Base-by-base conservation (phyloP, 164 flowering plant species). In the Paratinospora sagittata region DNA sequence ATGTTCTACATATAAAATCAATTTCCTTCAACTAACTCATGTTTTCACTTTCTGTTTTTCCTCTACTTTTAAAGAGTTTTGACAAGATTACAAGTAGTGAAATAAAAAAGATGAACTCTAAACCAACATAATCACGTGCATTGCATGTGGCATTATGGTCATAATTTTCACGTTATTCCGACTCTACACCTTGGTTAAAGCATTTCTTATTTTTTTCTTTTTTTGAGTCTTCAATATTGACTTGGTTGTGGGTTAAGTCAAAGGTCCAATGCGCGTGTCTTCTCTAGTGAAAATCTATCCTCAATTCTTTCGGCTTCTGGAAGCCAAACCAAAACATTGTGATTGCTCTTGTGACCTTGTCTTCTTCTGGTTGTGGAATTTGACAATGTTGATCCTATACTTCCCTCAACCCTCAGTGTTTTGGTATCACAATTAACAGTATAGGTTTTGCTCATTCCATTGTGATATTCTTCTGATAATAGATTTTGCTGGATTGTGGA, bases 401-500 rank as follows among this genome's bases (percentile, higher is more conserved):
- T 52, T n/a, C 21, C 23, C 60, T 52, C 60, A 6, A 17, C 23
- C 8, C 60, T 52, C 21, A 52, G 19, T 16, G 60, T 52, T 52
- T 19, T 16, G 21, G 21, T 52, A n/a, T n/a, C 19, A 52, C 60
- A 52, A 14, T 52, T 52, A 52, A n/a, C n/a, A 52, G 19, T n/a
- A 52, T 8, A 52, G 60, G 21, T 52, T 49, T 52, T 52, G 60
- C 60, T 52, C 8, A 52, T 52, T n/a, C 60, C 21, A 52, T 2
- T 52, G 23, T 52, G 60, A 52, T 16, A 52, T 17, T n/a, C 60
- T 52, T 17, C 14, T 49, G 19, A 17, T 52, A 61, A 64, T 78
- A 94, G 98, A 91, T 92, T 43, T 80, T 95, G 69, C 77, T 95
- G 69, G 99, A 95, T 52, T 95, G 98, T 77, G 99, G 99, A 73